These are phyloP conservation scores for Sporothrix variecibatus DNA, from an alignment of 2,329 filamentous ascomycete genomes.

Conservation along the genomic window DNA sequence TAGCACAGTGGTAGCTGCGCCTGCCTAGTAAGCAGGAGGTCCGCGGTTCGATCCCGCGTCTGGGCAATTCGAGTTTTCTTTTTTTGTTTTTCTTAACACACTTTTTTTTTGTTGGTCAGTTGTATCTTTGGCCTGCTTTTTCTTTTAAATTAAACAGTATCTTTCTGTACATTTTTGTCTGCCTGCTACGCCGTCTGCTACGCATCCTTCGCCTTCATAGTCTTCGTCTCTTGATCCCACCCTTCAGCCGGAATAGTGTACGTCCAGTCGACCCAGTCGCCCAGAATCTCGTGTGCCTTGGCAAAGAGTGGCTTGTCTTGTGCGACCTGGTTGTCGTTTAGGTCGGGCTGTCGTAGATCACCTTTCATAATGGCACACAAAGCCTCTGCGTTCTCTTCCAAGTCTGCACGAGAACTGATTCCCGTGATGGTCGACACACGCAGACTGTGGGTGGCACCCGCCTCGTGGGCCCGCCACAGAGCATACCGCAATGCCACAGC, in stretches of 20 bases:
- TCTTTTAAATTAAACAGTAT: neutral
- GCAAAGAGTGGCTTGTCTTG: conserved; percentile 4
- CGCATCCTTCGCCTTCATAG: neutral
- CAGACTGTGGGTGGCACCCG: neutral
- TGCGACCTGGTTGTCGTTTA: neutral
- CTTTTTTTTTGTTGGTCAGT: neutral
- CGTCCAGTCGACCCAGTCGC: conserved; percentile 22
- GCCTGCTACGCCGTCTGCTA: neutral
- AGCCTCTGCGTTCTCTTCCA: conserved; percentile 12
- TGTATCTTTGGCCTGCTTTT: neutral
- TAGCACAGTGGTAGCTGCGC: conserved; percentile 24
- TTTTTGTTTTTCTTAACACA: neutral
- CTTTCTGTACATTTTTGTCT: neutral
- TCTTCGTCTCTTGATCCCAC: conserved; percentile 15
- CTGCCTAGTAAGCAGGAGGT: conserved; percentile 23
- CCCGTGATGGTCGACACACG: conserved; percentile 20
- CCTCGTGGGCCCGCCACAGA: conserved; percentile 18
- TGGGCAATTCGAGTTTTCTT: neutral
- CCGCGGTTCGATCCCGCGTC: conserved; percentile 24
- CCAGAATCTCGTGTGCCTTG: conserved; percentile 19
- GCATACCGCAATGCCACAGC: conserved; percentile 18
- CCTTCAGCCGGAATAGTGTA: conserved; percentile 16
- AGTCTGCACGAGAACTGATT: conserved; percentile 2
- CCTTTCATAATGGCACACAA: neutral
- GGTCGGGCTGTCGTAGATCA: neutral